A percentile compares a stretch with the other conserved stretches of the same genome.
Conservation (phyloP, 768 basidiomycete species). For the Russula ochroleuca region DNA sequence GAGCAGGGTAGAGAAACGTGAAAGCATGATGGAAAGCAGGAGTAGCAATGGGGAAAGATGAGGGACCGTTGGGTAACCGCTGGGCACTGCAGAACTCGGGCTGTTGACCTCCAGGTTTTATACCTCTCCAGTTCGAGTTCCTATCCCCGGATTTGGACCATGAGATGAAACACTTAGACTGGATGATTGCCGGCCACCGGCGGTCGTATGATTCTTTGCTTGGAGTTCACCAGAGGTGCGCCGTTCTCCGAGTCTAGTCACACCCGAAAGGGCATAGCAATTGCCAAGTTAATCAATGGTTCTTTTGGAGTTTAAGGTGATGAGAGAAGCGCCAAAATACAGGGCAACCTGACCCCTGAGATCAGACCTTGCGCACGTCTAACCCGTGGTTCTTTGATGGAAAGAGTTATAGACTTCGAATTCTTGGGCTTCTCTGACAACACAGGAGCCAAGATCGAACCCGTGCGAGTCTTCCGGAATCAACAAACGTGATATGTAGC, state of each 20-base stretch:
- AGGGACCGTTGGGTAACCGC: slow-evolving; percentile 20
- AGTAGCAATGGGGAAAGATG: slow-evolving; percentile 10
- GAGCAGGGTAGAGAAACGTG: slow-evolving; percentile 19
- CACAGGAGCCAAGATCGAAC: background rate
- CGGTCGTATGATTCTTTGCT: background rate
- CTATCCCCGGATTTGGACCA: background rate
- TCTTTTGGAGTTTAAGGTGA: background rate
- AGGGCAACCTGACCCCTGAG: background rate
- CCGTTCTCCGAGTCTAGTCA: background rate
- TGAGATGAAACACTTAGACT: background rate
- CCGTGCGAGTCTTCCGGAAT: background rate
- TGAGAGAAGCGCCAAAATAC: background rate
- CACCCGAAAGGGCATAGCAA: background rate
- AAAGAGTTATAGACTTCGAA: background rate
- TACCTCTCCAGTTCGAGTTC: slow-evolving; percentile 11
- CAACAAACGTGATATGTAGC: background rate
- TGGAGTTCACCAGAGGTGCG: background rate
- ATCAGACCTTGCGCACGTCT: background rate
- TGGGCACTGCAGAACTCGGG: slow-evolving; percentile 18
- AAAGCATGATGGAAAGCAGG: slow-evolving; percentile 22
- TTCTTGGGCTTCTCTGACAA: background rate
- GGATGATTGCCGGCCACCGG: background rate
- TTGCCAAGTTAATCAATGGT: background rate
- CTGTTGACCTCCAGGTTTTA: background rate
- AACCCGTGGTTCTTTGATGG: background rate